Conservation (phyloP, 2,329 filamentous ascomycete species). For the Lachnum nothofagi region DNA sequence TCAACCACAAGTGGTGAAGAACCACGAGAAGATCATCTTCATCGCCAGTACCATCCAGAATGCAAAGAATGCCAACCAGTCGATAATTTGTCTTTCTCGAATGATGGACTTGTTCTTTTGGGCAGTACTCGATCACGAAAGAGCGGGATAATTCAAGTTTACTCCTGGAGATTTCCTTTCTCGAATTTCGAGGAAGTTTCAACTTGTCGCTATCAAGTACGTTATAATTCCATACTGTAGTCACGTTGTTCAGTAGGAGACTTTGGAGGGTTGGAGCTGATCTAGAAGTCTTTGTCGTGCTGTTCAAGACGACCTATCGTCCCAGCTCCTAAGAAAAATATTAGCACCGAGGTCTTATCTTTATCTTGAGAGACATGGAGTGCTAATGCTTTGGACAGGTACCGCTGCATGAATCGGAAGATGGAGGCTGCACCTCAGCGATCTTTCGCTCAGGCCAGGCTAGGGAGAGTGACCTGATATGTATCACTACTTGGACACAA, state of each 20-base stretch:
- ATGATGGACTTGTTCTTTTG: constrained; percentile 37
- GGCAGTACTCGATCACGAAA: constrained; percentile 36
- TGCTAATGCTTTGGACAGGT: too few relatives aligned
- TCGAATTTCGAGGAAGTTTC: constrained; percentile 34
- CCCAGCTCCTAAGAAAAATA: too few relatives aligned
- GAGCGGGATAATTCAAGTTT: constrained; percentile 36
- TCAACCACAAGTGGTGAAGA: constrained; percentile 34
- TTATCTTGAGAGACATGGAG: too few relatives aligned
- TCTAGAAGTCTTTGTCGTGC: too few relatives aligned
- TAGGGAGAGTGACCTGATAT: constrained; percentile 36
- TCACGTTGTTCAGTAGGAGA: too few relatives aligned
- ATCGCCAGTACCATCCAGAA: constrained; percentile 32
- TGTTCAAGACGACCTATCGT: too few relatives aligned
- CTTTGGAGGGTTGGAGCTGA: too few relatives aligned
- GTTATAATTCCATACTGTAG: too few relatives aligned
- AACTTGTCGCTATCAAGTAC: constrained; percentile 35
- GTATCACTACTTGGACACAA: constrained; percentile 40
- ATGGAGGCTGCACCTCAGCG: constrained; percentile 37
- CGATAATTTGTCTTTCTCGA: constrained; percentile 39
- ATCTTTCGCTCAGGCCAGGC: constrained; percentile 34
- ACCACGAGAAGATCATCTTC: constrained; percentile 36
- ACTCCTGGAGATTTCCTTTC: constrained; percentile 37
- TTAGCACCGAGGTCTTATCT: too few relatives aligned
- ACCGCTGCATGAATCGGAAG: constrained; percentile 39
- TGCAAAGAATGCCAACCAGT: constrained; percentile 36